phyloP scores from a whole-genome alignment of 2,329 filamentous ascomycete species.

The Alternaria hordeiaustralica region DNA sequence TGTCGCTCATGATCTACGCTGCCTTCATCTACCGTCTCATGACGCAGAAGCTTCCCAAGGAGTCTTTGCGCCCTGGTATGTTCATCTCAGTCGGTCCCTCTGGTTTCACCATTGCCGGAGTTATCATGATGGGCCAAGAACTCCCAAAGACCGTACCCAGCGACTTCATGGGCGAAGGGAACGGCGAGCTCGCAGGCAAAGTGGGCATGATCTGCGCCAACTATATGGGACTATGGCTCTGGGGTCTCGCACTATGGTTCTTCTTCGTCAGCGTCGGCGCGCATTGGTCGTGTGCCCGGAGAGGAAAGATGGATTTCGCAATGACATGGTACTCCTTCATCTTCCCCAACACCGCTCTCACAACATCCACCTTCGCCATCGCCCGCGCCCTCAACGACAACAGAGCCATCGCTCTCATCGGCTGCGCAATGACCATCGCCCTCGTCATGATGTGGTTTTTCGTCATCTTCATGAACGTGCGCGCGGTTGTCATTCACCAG shows the following conservation, averaged over 20 bases:
- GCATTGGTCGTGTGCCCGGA: slow-evolving; percentile 69
- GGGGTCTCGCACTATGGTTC: slow-evolving; percentile 84
- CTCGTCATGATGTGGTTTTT: slow-evolving; percentile 72
- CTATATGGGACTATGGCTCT: slow-evolving; percentile 78
- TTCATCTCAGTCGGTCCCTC: slow-evolving; percentile 83
- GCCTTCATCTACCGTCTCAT: slow-evolving; percentile 86
- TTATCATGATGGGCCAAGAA: slow-evolving; percentile 64
- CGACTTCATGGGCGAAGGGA: slow-evolving; percentile 63
- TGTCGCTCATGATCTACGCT: slow-evolving; percentile 79
- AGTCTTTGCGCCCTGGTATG: slow-evolving; percentile 79
- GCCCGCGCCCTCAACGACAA: slow-evolving; percentile 60
- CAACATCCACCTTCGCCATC: slow-evolving; percentile 75
- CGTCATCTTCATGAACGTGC: slow-evolving; percentile 73
- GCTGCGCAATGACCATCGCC: slow-evolving; percentile 69
- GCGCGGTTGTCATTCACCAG: slow-evolving; percentile 68
- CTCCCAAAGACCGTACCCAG: slow-evolving; percentile 57
- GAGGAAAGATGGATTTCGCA: slow-evolving; percentile 72
- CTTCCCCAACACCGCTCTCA: slow-evolving; percentile 79
- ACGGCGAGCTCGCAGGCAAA: slow-evolving; percentile 60
- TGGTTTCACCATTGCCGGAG: slow-evolving; percentile 69
- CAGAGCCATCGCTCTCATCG: slow-evolving; percentile 67
- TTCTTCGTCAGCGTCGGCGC: slow-evolving; percentile 81
- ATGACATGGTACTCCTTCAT: slow-evolving; percentile 89
- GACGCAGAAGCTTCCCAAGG: slow-evolving; percentile 83
- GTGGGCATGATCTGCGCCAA: slow-evolving; percentile 64